Conservation (phyloP, 1,139 yeast genomes). For the Yamadazyma diddensiae region DNA sequence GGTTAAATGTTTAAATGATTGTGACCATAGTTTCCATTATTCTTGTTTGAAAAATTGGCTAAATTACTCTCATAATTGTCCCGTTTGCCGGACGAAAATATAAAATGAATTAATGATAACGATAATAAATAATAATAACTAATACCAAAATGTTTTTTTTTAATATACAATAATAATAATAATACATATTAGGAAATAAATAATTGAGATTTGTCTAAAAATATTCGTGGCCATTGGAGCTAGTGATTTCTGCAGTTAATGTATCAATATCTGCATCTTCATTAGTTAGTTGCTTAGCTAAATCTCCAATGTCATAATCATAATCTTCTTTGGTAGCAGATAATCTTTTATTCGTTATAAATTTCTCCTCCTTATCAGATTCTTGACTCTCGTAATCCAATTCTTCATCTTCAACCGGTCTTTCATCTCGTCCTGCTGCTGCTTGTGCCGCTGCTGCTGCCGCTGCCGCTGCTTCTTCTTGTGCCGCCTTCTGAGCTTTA, state of each 20-base stretch:
- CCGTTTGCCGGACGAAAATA: conserved; percentile 38
- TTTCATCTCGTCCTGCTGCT: neutral
- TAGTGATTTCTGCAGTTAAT: conserved; percentile 30
- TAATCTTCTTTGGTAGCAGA: conserved; percentile 20
- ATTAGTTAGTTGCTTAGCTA: conserved; percentile 26
- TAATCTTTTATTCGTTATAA: conserved; percentile 5
- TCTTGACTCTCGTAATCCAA: conserved; percentile 4
- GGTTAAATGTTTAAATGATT: conserved; percentile 25
- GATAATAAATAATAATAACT: too few relatives aligned
- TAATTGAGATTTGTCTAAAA: conserved; percentile 11
- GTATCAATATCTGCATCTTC: conserved; percentile 33
- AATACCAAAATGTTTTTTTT: neutral
- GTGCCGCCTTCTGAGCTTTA: conserved; percentile 25
- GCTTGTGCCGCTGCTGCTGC: conserved; percentile 3
- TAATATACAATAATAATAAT: conserved; percentile 6
- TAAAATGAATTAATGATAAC: conserved; percentile 2
- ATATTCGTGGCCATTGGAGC: conserved; percentile 12
- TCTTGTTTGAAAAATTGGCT: conserved; percentile 48
- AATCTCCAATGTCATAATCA: conserved; percentile 30
- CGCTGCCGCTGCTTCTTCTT: conserved; percentile 17
- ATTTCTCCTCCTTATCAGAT: conserved; percentile 1
- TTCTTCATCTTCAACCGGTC: conserved; percentile 3
- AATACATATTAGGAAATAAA: too few relatives aligned
- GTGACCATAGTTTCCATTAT: conserved; percentile 46
- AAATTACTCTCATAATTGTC: conserved; percentile 41